A percentile compares a stretch with the other conserved stretches of the same genome.
Conservation (phyloP, 805 yeast genomes). For the Priceomyces melissophilus region DNA sequence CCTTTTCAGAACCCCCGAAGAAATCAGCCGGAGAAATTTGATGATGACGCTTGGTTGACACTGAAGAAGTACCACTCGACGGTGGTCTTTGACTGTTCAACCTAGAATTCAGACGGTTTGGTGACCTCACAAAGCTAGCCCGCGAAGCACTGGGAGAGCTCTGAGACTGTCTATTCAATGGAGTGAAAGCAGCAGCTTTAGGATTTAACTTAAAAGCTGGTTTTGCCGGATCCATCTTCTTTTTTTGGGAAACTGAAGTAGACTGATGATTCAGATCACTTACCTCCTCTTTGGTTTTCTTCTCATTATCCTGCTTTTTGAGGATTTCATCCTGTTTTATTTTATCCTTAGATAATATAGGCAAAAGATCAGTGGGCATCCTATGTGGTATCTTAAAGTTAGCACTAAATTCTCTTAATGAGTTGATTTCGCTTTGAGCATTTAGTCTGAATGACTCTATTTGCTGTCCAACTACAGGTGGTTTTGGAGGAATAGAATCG, state of each 20-base stretch:
- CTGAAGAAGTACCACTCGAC: constrained; percentile 14
- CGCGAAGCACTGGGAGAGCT: constrained; percentile 27
- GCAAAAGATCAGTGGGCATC: constrained; percentile 61
- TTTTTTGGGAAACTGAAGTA: constrained; percentile 25
- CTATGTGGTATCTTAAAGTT: constrained; percentile 69
- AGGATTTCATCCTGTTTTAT: constrained; percentile 60
- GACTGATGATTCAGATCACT: constrained; percentile 6
- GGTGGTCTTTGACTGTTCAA: constrained; percentile 30
- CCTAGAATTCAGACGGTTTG: constrained; percentile 34
- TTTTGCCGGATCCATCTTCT: constrained; percentile 55
- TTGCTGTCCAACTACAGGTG: constrained; percentile 17
- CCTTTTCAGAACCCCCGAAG: constrained; percentile 36
- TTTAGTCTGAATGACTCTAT: constrained; percentile 42
- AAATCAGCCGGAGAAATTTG: constrained; percentile 41
- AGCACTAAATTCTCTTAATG: constrained; percentile 74
- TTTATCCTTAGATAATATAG: constrained; percentile 67
- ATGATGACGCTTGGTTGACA: constrained; percentile 27
- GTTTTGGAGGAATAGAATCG: constrained; percentile 32
- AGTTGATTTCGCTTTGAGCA: constrained; percentile 62
- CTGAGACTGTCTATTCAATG: constrained; percentile 30
- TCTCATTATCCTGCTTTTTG: constrained; percentile 31
- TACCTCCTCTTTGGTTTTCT: constrained; percentile 7
- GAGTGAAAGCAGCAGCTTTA: constrained; percentile 63
- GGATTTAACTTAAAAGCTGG: constrained; percentile 68
- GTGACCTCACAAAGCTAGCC: constrained; percentile 19